Evolutionary conservation across 106 monocot genomes (phyloP).

Genomic region (Agapanthus africanus): DNA sequence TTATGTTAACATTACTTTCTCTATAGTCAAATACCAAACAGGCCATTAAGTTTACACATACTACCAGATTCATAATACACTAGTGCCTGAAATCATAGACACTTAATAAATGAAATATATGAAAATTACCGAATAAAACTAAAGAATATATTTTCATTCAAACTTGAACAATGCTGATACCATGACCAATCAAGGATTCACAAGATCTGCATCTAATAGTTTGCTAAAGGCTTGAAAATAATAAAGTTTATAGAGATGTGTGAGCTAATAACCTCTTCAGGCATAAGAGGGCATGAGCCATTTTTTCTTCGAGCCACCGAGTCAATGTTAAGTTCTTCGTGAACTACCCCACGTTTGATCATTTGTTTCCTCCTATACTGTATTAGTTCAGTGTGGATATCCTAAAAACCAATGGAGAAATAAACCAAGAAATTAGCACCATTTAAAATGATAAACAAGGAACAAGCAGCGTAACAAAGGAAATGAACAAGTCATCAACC

Average conservation of each 20-base stretch:
- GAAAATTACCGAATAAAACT: no score
- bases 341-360: conserved; percentile 59
- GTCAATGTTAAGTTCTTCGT: conserved; percentile 60
- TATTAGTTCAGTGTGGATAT: conserved; percentile 85
- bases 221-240: not conserved
- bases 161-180: not conserved
- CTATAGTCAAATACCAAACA: not conserved
- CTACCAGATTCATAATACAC: no score
- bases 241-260: not conserved
- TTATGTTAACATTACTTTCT: not conserved
- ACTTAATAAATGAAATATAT: no score
- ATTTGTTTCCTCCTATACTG: conserved; percentile 71
- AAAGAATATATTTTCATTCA: not conserved
- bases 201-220: not conserved
- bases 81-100: no score
- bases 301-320: conserved; percentile 56
- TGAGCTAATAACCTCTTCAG: conserved; percentile 71
- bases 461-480: not conserved
- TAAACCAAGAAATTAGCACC: not conserved
- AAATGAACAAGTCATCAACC: conserved; percentile 21
- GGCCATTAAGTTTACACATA: no score
- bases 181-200: not conserved
- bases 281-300: conserved; percentile 87
- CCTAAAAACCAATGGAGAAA: conserved; percentile 32
- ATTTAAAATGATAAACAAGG: not conserved